A percentile compares a stretch with the other conserved stretches of the same genome.
Conservation (phyloP, 2,329 filamentous ascomycete genomes). For the Sclerotinia minor region DNA sequence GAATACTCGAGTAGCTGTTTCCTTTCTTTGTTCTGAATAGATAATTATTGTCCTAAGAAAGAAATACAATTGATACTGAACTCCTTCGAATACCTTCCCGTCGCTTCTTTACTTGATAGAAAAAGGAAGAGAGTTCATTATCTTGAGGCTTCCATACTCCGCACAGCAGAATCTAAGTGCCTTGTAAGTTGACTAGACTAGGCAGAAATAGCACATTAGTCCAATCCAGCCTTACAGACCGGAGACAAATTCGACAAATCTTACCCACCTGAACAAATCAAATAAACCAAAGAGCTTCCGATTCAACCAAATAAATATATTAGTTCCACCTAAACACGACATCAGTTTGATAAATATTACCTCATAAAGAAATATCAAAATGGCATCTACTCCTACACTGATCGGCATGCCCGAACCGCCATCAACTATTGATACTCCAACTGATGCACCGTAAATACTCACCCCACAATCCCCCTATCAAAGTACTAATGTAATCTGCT, state of each 20-base stretch:
- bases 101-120: too few relatives aligned
- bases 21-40: conserved; percentile 2
- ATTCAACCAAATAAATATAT: background rate
- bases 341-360: background rate
- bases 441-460: conserved; percentile 73
- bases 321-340: background rate
- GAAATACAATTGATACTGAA: background rate
- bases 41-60: background rate
- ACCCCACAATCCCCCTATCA: conserved; percentile 28
- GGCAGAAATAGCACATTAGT: background rate
- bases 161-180: background rate
- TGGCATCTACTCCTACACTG: conserved; percentile 52
- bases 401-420: conserved; percentile 83
- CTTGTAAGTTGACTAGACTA: background rate
- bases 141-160: background rate
- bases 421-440: conserved; percentile 81
- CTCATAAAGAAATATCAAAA: conserved; percentile 7
- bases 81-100: too few relatives aligned
- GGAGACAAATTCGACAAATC: background rate
- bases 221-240: conserved; percentile 11
- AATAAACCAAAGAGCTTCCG: background rate
- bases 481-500: conserved; percentile 29
- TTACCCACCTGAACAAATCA: background rate
- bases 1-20: conserved; percentile 2
- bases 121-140: background rate